Evolutionary conservation across 2,329 filamentous ascomycete species (phyloP), one percentile per base, ranked within the genome.

Genomic region (Juglanconis juglandina): DNA sequence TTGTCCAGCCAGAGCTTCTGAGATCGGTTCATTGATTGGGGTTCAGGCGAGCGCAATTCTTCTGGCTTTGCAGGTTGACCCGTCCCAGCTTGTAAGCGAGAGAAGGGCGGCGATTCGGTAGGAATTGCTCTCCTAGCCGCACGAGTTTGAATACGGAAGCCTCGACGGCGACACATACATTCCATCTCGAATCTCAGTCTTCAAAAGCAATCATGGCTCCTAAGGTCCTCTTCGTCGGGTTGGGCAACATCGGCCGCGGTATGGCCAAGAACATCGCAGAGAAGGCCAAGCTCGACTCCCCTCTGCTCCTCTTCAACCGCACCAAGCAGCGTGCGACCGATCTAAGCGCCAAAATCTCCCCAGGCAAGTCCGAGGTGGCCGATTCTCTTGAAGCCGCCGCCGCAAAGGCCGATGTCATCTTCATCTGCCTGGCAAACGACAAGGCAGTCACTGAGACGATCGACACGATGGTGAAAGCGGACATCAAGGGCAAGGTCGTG

Each of bases 211-310:
- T 5, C 6, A 86, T 86, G 84, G 76, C 82, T 48, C 79, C 81
- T 60, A 85, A 83, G 73, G 69, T 95, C 55, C 81, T 91, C 67
- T 96, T 87, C 86, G 86, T 96, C 58, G 92, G 92, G 60, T 82
- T 96, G 54, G 92, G 92, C 56, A 96, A 96, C 73, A 96, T 96
- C 86, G 92, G 91, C 66, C 83, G 87, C 70, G 91, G 88, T 64
- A 96, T 96, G 90, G 85, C 81, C 75, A 89, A 88, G 74, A 96
- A 96, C 71, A 79, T 97, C 42, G 87, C 89, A 9, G 82, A 88
- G 69, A 96, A 96, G 72, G 91, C 86, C 35, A 78, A 83, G 37
- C 84, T 93, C 34, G 80, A 86, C 33, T 81, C 85, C 34, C 90
- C 92, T 1, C 77, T 96, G 13, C 81, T 93, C 59, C 74, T 96